Percentiles rank a stretch among this genome's conserved stretches.
Evolutionary conservation across 805 yeast species (phyloP).

Genomic region (Candida nitratophila): DNA sequence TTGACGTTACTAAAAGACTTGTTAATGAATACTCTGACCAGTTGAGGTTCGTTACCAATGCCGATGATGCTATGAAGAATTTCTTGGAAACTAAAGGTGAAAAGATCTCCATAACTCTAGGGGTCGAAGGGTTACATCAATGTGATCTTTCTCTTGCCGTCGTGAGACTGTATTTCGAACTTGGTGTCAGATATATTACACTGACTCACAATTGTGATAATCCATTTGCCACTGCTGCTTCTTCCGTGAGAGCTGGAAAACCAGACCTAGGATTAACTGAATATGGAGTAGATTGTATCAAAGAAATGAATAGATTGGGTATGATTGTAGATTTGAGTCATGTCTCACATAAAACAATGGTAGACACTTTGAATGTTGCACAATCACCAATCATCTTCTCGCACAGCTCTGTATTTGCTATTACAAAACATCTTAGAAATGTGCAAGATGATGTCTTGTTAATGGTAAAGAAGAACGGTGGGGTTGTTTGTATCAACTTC

Average conservation of each 20-base stretch:
- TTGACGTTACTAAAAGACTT: slow-evolving; percentile 39
- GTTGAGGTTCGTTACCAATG: slow-evolving; percentile 31
- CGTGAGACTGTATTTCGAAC: slow-evolving; percentile 35
- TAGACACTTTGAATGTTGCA: slow-evolving; percentile 32
- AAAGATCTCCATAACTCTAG: slow-evolving; percentile 39
- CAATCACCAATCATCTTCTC: slow-evolving; percentile 43
- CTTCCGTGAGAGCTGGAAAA: slow-evolving; percentile 35
- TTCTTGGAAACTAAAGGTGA: slow-evolving; percentile 18
- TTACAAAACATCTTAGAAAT: slow-evolving; percentile 38
- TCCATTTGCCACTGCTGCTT: slow-evolving; percentile 48
- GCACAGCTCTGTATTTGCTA: slow-evolving; percentile 37
- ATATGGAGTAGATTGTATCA: slow-evolving; percentile 33
- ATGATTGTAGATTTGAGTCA: slow-evolving; percentile 47
- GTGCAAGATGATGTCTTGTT: slow-evolving; percentile 40
- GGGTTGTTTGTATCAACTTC: slow-evolving; percentile 43
- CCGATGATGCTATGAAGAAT: slow-evolving; percentile 29
- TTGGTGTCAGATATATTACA: slow-evolving; percentile 45
- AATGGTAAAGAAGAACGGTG: slow-evolving; percentile 32
- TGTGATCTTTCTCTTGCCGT: slow-evolving; percentile 40
- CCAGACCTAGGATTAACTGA: slow-evolving; percentile 38
- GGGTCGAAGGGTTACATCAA: slow-evolving; percentile 48
- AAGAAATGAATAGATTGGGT: slow-evolving; percentile 46
- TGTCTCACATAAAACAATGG: slow-evolving; percentile 41
- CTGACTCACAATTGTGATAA: slow-evolving; percentile 48
- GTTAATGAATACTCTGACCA: slow-evolving; percentile 30